A percentile compares a stretch with the other conserved stretches of the same genome.
phyloP scores from a whole-genome alignment of 1,139 yeast genomes.

The Pneumocystis wakefieldiae region DNA sequence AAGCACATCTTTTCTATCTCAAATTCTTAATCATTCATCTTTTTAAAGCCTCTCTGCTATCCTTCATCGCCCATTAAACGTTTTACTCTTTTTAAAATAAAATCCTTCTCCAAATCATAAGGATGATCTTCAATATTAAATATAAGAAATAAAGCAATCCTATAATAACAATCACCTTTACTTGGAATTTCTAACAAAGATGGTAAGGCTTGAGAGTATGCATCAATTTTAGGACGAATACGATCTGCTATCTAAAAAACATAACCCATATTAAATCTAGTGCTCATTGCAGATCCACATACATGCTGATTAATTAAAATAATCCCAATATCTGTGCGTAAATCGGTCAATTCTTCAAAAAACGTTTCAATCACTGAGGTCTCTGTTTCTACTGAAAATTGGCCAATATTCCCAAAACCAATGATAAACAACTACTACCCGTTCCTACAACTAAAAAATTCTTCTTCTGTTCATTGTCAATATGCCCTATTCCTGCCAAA shows the following conservation, averaged over 20 bases:
- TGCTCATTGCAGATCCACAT: conserved; percentile 8
- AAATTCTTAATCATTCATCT: neutral
- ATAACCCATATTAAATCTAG: neutral
- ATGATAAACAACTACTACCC: conserved; percentile 18
- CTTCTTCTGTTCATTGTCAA: conserved; percentile 49
- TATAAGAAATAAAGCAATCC: neutral
- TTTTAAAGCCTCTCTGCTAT: neutral
- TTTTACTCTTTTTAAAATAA: conserved; percentile 84
- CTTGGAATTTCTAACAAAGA: conserved; percentile 95
- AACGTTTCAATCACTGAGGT: conserved; percentile 60
- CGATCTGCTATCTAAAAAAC: conserved; percentile 53
- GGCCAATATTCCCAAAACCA: neutral
- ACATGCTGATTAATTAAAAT: conserved; percentile 79
- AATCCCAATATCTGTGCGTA: conserved; percentile 83
- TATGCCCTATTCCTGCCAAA: conserved; percentile 91
- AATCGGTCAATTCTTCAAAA: conserved; percentile 58
- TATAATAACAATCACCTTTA: conserved; percentile 26
- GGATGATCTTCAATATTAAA: conserved; percentile 53
- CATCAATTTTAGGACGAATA: conserved; percentile 69
- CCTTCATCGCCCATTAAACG: conserved; percentile 74
- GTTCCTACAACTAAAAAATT: conserved; percentile 73
- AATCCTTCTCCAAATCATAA: conserved; percentile 94
- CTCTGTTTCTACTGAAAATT: conserved; percentile 34
- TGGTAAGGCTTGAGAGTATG: conserved; percentile 82
- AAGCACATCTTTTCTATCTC: neutral